Evolutionary conservation across 768 basidiomycete genomes (phyloP).

Genomic region (Leccinellum rugosiceps): DNA sequence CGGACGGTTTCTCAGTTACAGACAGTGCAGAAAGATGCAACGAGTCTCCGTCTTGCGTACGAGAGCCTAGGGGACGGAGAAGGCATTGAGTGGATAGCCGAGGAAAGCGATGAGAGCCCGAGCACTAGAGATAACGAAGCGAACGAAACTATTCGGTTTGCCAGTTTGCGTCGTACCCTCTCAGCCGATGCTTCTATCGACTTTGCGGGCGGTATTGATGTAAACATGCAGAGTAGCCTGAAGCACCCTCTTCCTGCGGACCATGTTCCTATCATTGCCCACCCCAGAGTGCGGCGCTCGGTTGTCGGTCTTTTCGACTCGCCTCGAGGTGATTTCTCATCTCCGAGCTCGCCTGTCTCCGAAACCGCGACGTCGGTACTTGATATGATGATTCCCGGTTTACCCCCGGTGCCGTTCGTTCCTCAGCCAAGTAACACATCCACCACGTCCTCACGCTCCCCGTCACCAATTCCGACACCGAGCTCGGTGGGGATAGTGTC

Average conservation of each 20-base stretch:
- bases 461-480: conserved; percentile 17
- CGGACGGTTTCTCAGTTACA: conserved; percentile 59
- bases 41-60: conserved; percentile 66
- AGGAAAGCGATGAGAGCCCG: conserved; percentile 39
- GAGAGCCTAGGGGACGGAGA: conserved; percentile 60
- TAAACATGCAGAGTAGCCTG: conserved; percentile 28
- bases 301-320: conserved; percentile 63
- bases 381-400: conserved; percentile 34
- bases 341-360: conserved; percentile 10
- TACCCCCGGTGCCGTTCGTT: conserved; percentile 33
- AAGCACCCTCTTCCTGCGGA: conserved; percentile 11
- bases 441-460: conserved; percentile 14
- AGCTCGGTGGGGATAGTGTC: conserved; percentile 8
- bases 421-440: conserved; percentile 30
- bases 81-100: conserved; percentile 37
- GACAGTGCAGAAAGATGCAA: conserved; percentile 70
- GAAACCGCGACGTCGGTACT: conserved; percentile 21
- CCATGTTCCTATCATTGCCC: conserved; percentile 15
- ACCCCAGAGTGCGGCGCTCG: conserved; percentile 43
- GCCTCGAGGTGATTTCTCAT: conserved; percentile 12
- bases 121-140: conserved; percentile 25
- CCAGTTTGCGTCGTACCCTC: conserved; percentile 26
- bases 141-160: conserved; percentile 32
- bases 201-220: conserved; percentile 18
- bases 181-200: conserved; percentile 21